phyloP scores from a whole-genome alignment of 2,329 filamentous ascomycete genomes.

The Ceratocystiopsis minuta region DNA sequence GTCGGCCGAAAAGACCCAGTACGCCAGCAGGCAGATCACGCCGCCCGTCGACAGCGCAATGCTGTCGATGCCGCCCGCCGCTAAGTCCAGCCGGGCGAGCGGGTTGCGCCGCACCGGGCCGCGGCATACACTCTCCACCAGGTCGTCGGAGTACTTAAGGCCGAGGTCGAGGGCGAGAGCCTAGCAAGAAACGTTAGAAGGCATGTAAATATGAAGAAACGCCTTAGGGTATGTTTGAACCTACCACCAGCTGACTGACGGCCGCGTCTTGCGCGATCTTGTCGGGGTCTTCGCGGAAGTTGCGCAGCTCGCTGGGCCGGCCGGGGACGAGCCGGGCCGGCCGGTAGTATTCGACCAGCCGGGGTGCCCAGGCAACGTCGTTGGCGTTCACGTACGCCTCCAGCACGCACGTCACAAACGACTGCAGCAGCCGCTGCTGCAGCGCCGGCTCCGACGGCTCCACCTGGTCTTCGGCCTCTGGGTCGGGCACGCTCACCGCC shows the following conservation, averaged over 20 bases:
- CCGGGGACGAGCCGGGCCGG: conserved; percentile 46
- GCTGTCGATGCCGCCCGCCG: conserved; percentile 20
- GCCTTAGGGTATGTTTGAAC: too few relatives aligned
- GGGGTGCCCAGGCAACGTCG: conserved; percentile 40
- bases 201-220: neutral
- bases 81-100: conserved; percentile 17
- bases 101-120: conserved; percentile 26
- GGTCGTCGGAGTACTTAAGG: conserved; percentile 26
- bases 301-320: conserved; percentile 40
- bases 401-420: conserved; percentile 60
- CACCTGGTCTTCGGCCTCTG: conserved; percentile 36
- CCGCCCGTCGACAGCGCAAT: conserved; percentile 42
- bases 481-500: conserved; percentile 41
- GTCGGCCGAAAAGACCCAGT: conserved; percentile 43
- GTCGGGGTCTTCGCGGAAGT: conserved; percentile 41
- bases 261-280: conserved; percentile 45
- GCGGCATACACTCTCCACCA: conserved; percentile 27
- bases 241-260: conserved; percentile 52
- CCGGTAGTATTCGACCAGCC: conserved; percentile 50
- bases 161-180: conserved; percentile 47
- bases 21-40: conserved; percentile 38
- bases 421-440: conserved; percentile 47
- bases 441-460: conserved; percentile 41
- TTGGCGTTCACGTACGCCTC: conserved; percentile 53
- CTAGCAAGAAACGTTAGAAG: conserved; percentile 15